Evolutionary conservation across 148 eudicot genomes (phyloP), one percentile per base, ranked within the genome.

Genomic region (Camellia japonica): DNA sequence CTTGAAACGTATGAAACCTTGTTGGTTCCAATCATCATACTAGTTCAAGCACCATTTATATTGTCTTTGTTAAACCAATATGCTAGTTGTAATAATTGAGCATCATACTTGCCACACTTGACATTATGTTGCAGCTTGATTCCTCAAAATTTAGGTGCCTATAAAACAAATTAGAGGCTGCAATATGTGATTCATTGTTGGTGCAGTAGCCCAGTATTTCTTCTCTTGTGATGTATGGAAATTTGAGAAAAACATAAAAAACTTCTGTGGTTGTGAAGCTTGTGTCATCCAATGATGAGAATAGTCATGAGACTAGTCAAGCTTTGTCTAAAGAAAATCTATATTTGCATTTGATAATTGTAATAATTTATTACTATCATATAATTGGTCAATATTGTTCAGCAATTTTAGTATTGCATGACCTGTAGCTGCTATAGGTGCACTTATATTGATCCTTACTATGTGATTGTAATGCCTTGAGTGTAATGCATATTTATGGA

Each of bases 81-180:
- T 38, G 64, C 65, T 14, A 58, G 65, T 42, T 74, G 65, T 49
- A 16, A 4, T 56, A 19, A 74, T 58, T 18, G 7, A 42, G 16
- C 51, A 74, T 74, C 58, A 54, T 19, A 52, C 61, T 52, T 72
- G 60, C 75, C 61, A 72, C 46, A 71, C 58, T 5, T 49, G 49
- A 2, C 55, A 71, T 71, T 70, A 19, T 3, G 63, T 73, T 73
- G 16, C 46, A 30, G 76, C 44, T 54, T 30, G 76, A 54, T 73
- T 73, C 11, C 49, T 3, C 7, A 56, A 73, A 73, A 10, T n/a
- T 20, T 51, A 54, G 63, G 63, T 73, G 58, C 47, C 64, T 18
- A 11, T 41, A 58, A 59, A 74, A 18, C 55, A 38, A 66, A 30
- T 38, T 38, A 41, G 44, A 12, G 6, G 3, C 3, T 19, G 59